A percentile compares a stretch with the other conserved stretches of the same genome.
phyloP scores from a whole-genome alignment of 2,329 filamentous ascomycete genomes.

The Hortaea werneckii region DNA sequence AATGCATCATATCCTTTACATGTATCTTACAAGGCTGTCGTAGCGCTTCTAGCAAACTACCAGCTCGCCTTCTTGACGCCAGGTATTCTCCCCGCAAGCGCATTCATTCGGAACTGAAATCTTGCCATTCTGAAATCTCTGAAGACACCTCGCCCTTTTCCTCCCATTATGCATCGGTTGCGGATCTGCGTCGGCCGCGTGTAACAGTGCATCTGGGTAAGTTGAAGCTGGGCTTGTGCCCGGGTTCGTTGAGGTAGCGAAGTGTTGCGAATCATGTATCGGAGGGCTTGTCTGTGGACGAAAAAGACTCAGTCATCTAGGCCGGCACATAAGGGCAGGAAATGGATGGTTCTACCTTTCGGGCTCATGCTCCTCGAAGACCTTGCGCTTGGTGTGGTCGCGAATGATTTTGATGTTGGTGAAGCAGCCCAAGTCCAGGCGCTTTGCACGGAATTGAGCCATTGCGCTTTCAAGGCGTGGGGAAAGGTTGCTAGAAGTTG shows the following conservation, averaged over 20 bases:
- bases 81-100: constrained; percentile 72
- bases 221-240: constrained; percentile 83
- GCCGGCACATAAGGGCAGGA: too few species aligned
- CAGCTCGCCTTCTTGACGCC: constrained; percentile 95
- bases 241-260: constrained; percentile 70
- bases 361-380: constrained; percentile 75
- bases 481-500: too few species aligned
- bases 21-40: too few species aligned
- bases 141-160: constrained; percentile 82
- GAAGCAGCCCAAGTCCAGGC: constrained; percentile 79
- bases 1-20: too few species aligned
- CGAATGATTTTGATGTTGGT: constrained; percentile 79
- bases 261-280: constrained; percentile 87
- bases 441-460: constrained; percentile 74
- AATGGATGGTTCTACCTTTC: too few species aligned
- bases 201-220: constrained; percentile 92
- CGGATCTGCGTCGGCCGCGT: constrained; percentile 87
- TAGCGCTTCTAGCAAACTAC: too few species aligned
- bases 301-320: too few species aligned
- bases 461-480: constrained; percentile 8
- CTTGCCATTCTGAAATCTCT: constrained; percentile 85
- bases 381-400: constrained; percentile 93
- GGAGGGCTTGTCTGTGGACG: constrained; percentile 59
- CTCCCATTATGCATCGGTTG: constrained; percentile 85
- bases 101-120: constrained; percentile 87